Percentiles rank a stretch among this genome's conserved stretches.
phyloP scores from a whole-genome alignment of 495 filamentous ascomycete genomes.

The Oidiodendron maius region DNA sequence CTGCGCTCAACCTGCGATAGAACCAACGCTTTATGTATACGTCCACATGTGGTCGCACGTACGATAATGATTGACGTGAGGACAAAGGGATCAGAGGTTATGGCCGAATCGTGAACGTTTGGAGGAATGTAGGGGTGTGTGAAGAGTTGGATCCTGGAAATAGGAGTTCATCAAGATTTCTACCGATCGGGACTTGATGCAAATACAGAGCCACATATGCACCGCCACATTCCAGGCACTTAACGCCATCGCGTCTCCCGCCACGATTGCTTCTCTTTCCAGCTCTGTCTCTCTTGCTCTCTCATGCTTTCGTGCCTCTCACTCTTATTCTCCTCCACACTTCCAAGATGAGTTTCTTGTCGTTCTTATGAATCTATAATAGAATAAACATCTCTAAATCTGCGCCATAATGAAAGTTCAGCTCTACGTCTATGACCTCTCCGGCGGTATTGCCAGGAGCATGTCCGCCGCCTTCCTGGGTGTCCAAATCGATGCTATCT shows the following conservation, averaged over 20 bases:
- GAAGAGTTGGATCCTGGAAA: too few species aligned
- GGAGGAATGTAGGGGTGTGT: neutral
- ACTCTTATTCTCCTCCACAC: neutral
- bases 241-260: neutral
- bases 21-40: too few species aligned
- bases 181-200: too few species aligned
- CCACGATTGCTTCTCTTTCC: too few species aligned
- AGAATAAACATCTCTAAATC: neutral
- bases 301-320: neutral
- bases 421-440: slow-evolving; percentile 92
- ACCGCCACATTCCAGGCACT: neutral
- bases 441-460: slow-evolving; percentile 53
- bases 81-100: too few species aligned
- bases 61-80: neutral
- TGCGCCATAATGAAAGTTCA: slow-evolving; percentile 70
- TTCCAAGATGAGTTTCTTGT: too few species aligned
- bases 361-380: too few species aligned
- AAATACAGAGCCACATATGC: neutral
- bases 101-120: too few species aligned
- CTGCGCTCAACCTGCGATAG: too few species aligned
- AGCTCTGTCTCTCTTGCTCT: too few species aligned
- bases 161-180: too few species aligned
- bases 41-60: neutral
- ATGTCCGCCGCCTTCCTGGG: slow-evolving; percentile 51
- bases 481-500: slow-evolving; percentile 41